A percentile compares a stretch with the other conserved stretches of the same genome.
These are phyloP conservation scores for Lactuca saligna DNA, from an alignment of 129 eudicot species.

Conservation along the genomic window DNA sequence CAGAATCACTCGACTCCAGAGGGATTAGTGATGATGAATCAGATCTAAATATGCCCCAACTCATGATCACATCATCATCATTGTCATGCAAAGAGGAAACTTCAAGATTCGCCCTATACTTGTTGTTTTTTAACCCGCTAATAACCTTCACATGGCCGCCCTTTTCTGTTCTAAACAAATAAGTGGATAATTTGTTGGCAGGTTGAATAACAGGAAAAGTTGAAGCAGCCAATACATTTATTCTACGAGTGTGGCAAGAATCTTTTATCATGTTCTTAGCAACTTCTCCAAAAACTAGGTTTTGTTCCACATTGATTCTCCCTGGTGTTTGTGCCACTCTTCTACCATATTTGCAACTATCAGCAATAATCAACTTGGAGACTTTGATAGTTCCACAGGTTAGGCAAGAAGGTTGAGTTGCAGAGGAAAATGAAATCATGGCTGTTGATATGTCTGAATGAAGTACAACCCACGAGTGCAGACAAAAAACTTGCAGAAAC, in stretches of 20 bases:
- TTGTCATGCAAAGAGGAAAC: constrained; percentile 40
- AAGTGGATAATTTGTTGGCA: constrained; percentile 39
- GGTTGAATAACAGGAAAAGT: constrained; percentile 43
- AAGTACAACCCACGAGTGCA: constrained; percentile 5
- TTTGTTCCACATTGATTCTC: constrained; percentile 28
- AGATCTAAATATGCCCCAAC: constrained; percentile 79
- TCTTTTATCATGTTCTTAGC: constrained; percentile 25
- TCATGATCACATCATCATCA: constrained; percentile 49
- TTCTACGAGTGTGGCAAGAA: constrained; percentile 22
- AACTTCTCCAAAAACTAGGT: constrained; percentile 24
- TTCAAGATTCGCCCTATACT: constrained; percentile 54
- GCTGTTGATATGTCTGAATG: constrained; percentile 42
- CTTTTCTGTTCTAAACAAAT: constrained; percentile 58
- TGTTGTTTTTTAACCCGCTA: constrained; percentile 48
- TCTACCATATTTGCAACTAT: constrained; percentile 24
- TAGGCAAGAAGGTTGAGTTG: constrained; percentile 33
- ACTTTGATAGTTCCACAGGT: constrained; percentile 32
- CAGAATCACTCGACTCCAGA: constrained; percentile 37
- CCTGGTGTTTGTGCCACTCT: constrained; percentile 22
- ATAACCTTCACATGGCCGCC: constrained; percentile 72
- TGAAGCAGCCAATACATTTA: constrained; percentile 45
- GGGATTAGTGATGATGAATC: constrained; percentile 71
- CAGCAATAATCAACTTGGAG: constrained; percentile 27
- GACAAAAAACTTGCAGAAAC: constrained; percentile 36
- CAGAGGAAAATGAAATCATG: constrained; percentile 35